These are phyloP conservation scores for Backusella morwellensis DNA, from an alignment of 192 early-diverging fungal genomes.

Conservation along the genomic window DNA sequence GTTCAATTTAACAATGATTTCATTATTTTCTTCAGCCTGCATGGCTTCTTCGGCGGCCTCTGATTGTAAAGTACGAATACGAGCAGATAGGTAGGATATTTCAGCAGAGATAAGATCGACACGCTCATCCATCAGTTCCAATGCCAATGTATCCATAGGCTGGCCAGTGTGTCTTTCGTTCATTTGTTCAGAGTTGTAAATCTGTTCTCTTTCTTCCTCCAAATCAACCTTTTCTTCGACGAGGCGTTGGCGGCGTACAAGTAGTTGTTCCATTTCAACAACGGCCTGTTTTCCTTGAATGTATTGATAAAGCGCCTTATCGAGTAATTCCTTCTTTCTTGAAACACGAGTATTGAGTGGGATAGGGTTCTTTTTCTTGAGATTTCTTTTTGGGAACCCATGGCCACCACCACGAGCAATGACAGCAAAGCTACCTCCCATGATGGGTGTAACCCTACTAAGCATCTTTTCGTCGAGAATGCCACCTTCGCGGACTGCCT, in stretches of 20 bases:
- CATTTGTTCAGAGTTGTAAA: conserved; percentile 40
- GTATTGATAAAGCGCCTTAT: conserved; percentile 53
- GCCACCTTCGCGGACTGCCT: conserved; percentile 35
- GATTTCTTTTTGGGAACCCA: conserved; percentile 23
- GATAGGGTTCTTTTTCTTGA: conserved; percentile 27
- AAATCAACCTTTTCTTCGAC: conserved; percentile 48
- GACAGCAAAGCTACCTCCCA: conserved; percentile 42
- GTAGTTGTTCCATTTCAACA: conserved; percentile 47
- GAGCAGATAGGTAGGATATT: conserved; percentile 53
- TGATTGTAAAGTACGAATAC: conserved; percentile 48
- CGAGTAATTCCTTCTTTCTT: conserved; percentile 54
- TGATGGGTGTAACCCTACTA: conserved; percentile 17
- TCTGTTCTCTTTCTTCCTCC: conserved; percentile 44
- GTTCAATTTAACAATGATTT: background rate
- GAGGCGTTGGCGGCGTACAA: conserved; percentile 46
- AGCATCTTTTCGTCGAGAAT: conserved; percentile 32
- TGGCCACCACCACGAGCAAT: conserved; percentile 27
- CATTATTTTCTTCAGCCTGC: conserved; percentile 9
- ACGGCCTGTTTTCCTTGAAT: conserved; percentile 50
- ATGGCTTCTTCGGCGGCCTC: conserved; percentile 44
- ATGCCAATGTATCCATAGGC: conserved; percentile 23
- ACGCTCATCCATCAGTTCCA: conserved; percentile 56
- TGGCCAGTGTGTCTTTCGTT: conserved; percentile 15
- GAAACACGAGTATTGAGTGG: conserved; percentile 31
- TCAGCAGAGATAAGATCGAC: conserved; percentile 57